phyloP scores from a whole-genome alignment of 1,139 yeast genomes.

The Blastobotrys malaysiensis region DNA sequence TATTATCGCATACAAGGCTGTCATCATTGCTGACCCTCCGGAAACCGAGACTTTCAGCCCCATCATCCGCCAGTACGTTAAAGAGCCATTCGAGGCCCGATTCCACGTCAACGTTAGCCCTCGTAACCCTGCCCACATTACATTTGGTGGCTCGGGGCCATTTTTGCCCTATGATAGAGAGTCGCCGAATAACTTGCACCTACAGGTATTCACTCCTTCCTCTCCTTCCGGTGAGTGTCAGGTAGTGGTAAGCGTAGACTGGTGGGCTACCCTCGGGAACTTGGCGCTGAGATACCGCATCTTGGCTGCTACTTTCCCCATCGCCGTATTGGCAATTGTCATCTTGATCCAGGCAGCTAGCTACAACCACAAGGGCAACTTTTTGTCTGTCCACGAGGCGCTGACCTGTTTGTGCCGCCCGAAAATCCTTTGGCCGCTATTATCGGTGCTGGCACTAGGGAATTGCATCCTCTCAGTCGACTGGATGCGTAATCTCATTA shows the following conservation, averaged over 20 bases:
- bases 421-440: neutral
- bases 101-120: conserved; percentile 57
- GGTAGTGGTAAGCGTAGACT: conserved; percentile 30
- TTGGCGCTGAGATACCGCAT: conserved; percentile 34
- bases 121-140: conserved; percentile 30
- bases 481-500: conserved; percentile 8
- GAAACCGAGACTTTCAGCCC: conserved; percentile 46
- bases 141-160: conserved; percentile 73
- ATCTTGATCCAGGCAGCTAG: conserved; percentile 24
- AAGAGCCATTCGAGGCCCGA: conserved; percentile 63
- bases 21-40: conserved; percentile 8
- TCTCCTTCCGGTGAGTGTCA: conserved; percentile 20
- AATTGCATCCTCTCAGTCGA: conserved; percentile 10
- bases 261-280: conserved; percentile 33
- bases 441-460: conserved; percentile 7
- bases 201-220: conserved; percentile 32
- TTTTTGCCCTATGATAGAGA: conserved; percentile 52
- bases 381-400: conserved; percentile 50
- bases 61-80: conserved; percentile 56
- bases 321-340: conserved; percentile 25
- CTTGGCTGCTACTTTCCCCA: conserved; percentile 30
- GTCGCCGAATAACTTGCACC: conserved; percentile 27
- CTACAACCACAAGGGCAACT: conserved; percentile 32
- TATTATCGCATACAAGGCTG: conserved; percentile 17
- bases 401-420: neutral